Evolutionary conservation across 371 early-diverging fungal genomes (phyloP).

Genomic region (Mucor indicus): DNA sequence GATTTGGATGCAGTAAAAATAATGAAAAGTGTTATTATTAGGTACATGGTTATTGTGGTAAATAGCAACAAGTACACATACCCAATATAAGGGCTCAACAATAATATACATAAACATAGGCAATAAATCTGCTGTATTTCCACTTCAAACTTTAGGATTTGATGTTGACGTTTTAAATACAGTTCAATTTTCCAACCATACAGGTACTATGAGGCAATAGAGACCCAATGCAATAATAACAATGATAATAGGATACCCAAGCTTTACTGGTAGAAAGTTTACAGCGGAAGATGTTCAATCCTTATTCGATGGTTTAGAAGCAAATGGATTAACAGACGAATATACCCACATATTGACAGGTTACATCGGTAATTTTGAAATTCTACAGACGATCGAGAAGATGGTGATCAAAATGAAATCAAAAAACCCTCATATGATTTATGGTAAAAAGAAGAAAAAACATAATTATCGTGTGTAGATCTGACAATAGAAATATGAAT

Average conservation of each 20-base stretch:
- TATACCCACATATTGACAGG: constrained; percentile 84
- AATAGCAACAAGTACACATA: neutral
- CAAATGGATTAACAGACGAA: constrained; percentile 66
- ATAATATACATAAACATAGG: constrained; percentile 21
- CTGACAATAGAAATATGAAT: neutral
- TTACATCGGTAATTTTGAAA: constrained; percentile 80
- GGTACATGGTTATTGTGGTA: constrained; percentile 80
- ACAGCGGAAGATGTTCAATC: constrained; percentile 63
- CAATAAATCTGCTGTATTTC: constrained; percentile 89
- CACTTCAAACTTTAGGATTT: constrained; percentile 85
- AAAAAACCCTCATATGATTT: constrained; percentile 44
- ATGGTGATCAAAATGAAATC: constrained; percentile 51
- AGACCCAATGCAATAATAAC: too few relatives aligned
- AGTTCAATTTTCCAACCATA: constrained; percentile 92
- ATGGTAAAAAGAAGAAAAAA: constrained; percentile 29
- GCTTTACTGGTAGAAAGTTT: constrained; percentile 67
- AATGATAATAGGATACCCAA: constrained; percentile 65
- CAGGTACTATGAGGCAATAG: constrained; percentile 50
- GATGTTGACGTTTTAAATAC: constrained; percentile 93
- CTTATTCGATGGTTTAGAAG: constrained; percentile 69
- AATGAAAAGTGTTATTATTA: neutral
- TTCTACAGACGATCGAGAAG: constrained; percentile 57
- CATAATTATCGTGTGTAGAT: neutral
- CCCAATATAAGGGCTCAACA: constrained; percentile 3
- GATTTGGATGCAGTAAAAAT: neutral